Base-by-base conservation (phyloP, 1,284 basidiomycete species). In the Boletus albobrunnescens region DNA sequence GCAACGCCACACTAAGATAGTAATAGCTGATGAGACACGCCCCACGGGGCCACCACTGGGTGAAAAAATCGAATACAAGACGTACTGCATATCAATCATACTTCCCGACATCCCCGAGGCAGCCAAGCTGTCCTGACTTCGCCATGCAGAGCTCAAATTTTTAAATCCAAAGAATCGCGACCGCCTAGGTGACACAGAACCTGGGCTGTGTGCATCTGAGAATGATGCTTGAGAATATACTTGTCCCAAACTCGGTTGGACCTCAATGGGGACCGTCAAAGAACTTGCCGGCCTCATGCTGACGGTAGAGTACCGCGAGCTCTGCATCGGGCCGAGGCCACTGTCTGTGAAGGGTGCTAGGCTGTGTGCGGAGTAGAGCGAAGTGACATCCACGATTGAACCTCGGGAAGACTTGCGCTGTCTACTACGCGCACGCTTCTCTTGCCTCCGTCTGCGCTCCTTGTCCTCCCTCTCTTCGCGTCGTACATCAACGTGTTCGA, bases 81-180 rank as follows among this genome's bases (percentile, higher is more conserved):
- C 90, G 61, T 70, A 93, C 91, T 94, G 91, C 91, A 94, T 93
- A 64, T 94, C 88, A 62, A 93, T 75, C 89, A 94, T 91, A 61
- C 91, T 89, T 46, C 84, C 84, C 4, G 82, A 83, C 62, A 84
- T 79, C 6, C 89, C 91, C 24, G 87, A 87, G 14, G 78, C 75
- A 2, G 86, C 84, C 37, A 91, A 68, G 60, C 87, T 90, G 49
- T 88, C 86, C 56, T 82, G 81, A 63, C 87, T 90, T 54, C 78
- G 73, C 79, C 83, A 88, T 6, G 82, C 82, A 43, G 82, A 74
- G 50, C 84, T 87, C 50, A 86, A 73, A 55, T 89, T 88, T 68
- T 78, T 84, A 61, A 88, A 81, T 3, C 86, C 87, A 62, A 94
- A 91, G 74, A 94, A 90, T 51, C 86, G 81, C 6, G 85, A 76